Evolutionary conservation across 345 rosid genomes (phyloP).

Genomic region (Pseudoturritis turrita): DNA sequence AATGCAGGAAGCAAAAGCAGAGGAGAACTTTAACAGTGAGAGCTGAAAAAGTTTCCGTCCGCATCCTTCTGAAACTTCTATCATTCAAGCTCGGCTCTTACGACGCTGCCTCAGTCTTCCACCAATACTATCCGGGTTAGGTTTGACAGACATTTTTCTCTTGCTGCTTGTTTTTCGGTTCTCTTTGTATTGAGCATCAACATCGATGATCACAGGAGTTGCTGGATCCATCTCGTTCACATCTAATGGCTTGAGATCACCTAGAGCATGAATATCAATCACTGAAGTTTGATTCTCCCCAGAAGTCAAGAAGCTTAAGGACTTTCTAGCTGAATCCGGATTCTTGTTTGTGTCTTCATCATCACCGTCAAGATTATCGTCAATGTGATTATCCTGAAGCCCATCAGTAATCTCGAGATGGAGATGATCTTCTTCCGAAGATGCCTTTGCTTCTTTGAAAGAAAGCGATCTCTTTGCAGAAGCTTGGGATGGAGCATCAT

Average conservation of each 20-base stretch:
- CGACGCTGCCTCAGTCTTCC: conserved; percentile 48
- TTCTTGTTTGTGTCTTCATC: conserved; percentile 6
- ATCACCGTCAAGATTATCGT: not conserved
- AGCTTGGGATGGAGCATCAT: conserved; percentile 24
- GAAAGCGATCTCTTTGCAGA: conserved; percentile 64
- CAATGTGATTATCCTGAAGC: conserved; percentile 15
- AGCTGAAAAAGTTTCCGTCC: not conserved
- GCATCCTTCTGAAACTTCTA: not conserved
- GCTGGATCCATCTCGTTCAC: conserved; percentile 12
- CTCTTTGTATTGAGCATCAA: not conserved
- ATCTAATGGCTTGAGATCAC: conserved; percentile 9
- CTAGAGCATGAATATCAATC: not conserved
- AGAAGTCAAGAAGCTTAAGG: conserved; percentile 14
- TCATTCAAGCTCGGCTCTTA: conserved; percentile 1
- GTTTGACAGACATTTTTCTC: conserved; percentile 21
- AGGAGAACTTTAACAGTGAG: not conserved
- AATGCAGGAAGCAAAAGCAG: not conserved
- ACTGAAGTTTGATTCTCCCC: conserved; percentile 11
- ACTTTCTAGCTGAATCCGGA: conserved; percentile 11
- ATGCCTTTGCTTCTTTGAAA: conserved; percentile 37
- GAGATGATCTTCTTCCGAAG: conserved; percentile 8
- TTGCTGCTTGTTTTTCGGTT: not conserved
- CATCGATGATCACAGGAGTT: conserved; percentile 10
- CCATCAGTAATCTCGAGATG: conserved; percentile 3
- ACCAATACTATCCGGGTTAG: conserved; percentile 37